Base-by-base conservation (phyloP, 2,329 filamentous ascomycete species). In the Nothophoma quercina region DNA sequence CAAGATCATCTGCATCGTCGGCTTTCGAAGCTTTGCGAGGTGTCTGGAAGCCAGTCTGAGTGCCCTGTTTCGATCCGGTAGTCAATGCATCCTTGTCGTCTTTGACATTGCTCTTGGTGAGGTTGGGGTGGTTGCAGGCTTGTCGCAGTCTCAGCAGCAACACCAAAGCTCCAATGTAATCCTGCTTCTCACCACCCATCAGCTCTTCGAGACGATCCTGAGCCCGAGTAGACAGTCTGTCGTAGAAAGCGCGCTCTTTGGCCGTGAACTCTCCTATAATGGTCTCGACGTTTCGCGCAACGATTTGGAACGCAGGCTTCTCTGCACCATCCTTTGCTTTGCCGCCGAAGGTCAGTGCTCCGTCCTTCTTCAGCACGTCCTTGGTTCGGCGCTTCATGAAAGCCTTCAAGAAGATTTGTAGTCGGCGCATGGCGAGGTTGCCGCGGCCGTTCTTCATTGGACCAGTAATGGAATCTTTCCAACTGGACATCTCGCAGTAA, bases 341-440 rank as follows among this genome's bases (percentile, higher is more conserved):
- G 44, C 88, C 87, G 29, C 90, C 90, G 21, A 89, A 88, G 55
- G 90, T 89, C 15, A 96, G 78, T 1, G 90, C 91, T 9, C 91
- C 90, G 9, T 91, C 91, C 63, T 91, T 83, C 75, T 95, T 96
- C 55, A 99, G 78, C n/a, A 99, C 91, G 18, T 96, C 92, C 75
- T 99, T 99, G 7, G 93, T 98, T 33, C 95, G 87, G n/a, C 95
- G 88, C 79, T 98, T 96, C 95, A 99, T 99, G 77, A 96, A 96
- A 48, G 92, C 93, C 47, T 90, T 88, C 4, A 99, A 79, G 56
- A 96, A 86, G 50, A 89, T 86, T 62, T 96, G 92, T 25, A 99
- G 79, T 35, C 95, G 85, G 42, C 87, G 85, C 71, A 99, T 96
- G 13, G 95, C 93, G 51, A 98, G 83, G 46, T 93, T 90, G 9